A percentile compares a stretch with the other conserved stretches of the same genome.
Conservation (phyloP, 2,329 filamentous ascomycete genomes). For the Sphaerulina vaccinii region DNA sequence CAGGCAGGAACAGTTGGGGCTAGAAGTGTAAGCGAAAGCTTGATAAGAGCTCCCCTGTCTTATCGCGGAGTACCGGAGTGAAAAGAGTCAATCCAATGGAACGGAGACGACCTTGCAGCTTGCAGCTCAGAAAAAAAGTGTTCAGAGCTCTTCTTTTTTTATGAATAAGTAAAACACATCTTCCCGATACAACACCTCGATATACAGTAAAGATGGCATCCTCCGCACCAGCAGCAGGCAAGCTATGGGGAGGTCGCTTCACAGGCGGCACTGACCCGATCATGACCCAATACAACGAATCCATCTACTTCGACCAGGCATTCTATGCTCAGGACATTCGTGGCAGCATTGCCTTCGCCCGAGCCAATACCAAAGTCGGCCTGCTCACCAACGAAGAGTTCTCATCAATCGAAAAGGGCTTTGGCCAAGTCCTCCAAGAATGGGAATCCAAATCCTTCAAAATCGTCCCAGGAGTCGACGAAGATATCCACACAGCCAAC, state of each 20-base stretch:
- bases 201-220: slow-evolving; percentile 18
- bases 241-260: slow-evolving; percentile 63
- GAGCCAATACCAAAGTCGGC: slow-evolving; percentile 72
- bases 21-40: background rate
- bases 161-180: no score
- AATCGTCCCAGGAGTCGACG: slow-evolving; percentile 50
- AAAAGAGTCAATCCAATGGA: background rate
- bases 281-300: slow-evolving; percentile 83
- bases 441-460: slow-evolving; percentile 48
- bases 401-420: slow-evolving; percentile 68
- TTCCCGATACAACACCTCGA: background rate
- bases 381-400: slow-evolving; percentile 75
- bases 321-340: slow-evolving; percentile 80
- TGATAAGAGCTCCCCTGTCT: background rate
- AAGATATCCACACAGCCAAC: slow-evolving; percentile 58
- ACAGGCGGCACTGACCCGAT: slow-evolving; percentile 76
- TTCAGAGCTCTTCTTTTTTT: background rate
- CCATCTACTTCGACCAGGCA: slow-evolving; percentile 72
- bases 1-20: background rate
- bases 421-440: slow-evolving; percentile 57
- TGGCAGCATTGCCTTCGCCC: slow-evolving; percentile 77
- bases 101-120: slow-evolving; percentile 3
- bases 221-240: slow-evolving; percentile 36
- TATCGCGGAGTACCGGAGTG: background rate
- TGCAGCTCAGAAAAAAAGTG: background rate